Percentiles rank a stretch among this genome's conserved stretches.
These are phyloP conservation scores for Cicer pinnatifidum DNA, from an alignment of 306 rosid genomes.

Conservation along the genomic window DNA sequence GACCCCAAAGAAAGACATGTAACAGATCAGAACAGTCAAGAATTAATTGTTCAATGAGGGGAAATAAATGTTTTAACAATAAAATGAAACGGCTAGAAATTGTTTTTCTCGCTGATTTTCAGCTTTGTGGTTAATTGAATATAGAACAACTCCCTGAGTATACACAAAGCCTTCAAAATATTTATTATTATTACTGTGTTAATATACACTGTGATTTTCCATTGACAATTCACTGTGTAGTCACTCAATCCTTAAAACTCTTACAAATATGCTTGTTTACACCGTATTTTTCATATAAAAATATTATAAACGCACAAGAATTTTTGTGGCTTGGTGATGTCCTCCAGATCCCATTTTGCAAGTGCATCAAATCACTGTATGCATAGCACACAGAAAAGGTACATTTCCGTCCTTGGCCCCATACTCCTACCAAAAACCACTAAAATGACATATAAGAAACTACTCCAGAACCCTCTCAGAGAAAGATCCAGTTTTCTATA, in stretches of 20 bases:
- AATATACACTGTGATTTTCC: constrained; percentile 10
- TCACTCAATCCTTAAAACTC: constrained; percentile 1
- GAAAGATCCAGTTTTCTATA: constrained; percentile 16
- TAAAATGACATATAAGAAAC: constrained; percentile 15
- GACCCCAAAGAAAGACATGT: constrained; percentile 31
- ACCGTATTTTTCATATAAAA: background rate
- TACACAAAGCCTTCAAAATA: background rate
- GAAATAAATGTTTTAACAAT: constrained; percentile 9
- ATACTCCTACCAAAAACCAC: constrained; percentile 37
- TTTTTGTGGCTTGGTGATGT: constrained; percentile 2
- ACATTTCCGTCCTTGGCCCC: background rate
- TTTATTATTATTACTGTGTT: constrained; percentile 1
- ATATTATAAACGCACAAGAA: background rate
- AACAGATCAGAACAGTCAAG: constrained; percentile 8
- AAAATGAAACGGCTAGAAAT: background rate
- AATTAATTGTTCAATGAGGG: background rate
- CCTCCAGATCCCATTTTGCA: constrained; percentile 24
- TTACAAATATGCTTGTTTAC: constrained; percentile 2
- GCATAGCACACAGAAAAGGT: constrained; percentile 2
- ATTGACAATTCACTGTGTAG: constrained; percentile 12
- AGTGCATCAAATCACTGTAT: constrained; percentile 6
- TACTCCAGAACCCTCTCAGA: constrained; percentile 5
- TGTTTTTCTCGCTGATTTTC: constrained; percentile 16
- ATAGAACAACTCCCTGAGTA: constrained; percentile 34
- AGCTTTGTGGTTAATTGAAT: constrained; percentile 17